Conservation (phyloP, 2,329 filamentous ascomycete genomes). For the Pestalotiopsis sp. region DNA sequence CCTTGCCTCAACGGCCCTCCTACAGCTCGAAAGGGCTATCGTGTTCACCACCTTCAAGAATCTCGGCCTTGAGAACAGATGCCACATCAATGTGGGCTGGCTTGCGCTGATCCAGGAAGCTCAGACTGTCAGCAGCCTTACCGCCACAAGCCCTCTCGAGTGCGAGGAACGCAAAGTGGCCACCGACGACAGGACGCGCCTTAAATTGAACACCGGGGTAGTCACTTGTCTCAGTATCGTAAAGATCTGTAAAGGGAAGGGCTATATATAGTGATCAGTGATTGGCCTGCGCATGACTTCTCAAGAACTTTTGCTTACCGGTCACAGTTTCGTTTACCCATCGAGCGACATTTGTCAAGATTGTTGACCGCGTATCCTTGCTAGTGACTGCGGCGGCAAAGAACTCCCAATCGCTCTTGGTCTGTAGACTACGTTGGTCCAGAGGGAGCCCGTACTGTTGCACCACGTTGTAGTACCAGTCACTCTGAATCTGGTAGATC, state of each 20-base stretch:
- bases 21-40: constrained; percentile 29
- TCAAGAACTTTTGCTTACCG: constrained; percentile 38
- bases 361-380: constrained; percentile 67
- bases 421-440: constrained; percentile 80
- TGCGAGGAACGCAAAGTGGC: constrained; percentile 85
- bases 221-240: constrained; percentile 76
- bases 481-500: constrained; percentile 78
- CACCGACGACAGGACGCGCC: constrained; percentile 81
- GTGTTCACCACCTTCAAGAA: constrained; percentile 19
- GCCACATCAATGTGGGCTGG: constrained; percentile 37
- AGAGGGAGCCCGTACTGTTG: constrained; percentile 83
- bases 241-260: constrained; percentile 78
- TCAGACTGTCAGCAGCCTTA: constrained; percentile 60
- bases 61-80: constrained; percentile 30
- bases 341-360: constrained; percentile 71
- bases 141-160: constrained; percentile 79
- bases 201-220: constrained; percentile 78
- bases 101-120: constrained; percentile 45
- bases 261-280: constrained; percentile 42
- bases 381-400: constrained; percentile 81
- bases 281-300: background rate
- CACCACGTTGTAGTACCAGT: constrained; percentile 79
- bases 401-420: constrained; percentile 91
- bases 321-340: constrained; percentile 86
- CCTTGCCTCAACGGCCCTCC: background rate